These are phyloP conservation scores for Fraxinus latifolia DNA, from an alignment of 305 asterid genomes.

Conservation along the genomic window DNA sequence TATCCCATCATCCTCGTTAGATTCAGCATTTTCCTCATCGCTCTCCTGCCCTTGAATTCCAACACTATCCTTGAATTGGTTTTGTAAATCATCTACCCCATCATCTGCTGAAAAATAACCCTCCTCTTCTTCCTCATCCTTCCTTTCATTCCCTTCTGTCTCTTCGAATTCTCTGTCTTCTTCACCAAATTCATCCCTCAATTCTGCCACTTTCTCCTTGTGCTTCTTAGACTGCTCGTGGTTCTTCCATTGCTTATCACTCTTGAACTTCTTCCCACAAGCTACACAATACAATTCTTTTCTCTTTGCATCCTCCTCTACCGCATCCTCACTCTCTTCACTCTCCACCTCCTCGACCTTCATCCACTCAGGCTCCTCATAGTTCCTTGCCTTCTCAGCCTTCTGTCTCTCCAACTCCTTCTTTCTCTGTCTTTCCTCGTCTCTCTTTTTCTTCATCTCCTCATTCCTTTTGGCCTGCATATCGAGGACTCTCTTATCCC, in stretches of 20 bases:
- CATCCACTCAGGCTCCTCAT: constrained; percentile 85
- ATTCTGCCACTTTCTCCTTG: constrained; percentile 75
- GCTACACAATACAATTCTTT: constrained; percentile 82
- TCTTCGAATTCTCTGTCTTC: constrained; percentile 61
- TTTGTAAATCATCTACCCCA: constrained; percentile 42
- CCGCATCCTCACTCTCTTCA: constrained; percentile 46
- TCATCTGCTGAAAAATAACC: constrained; percentile 55
- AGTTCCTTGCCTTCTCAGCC: constrained; percentile 68
- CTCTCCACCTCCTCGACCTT: constrained; percentile 63
- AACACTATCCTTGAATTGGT: constrained; percentile 42
- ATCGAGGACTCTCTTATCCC: constrained; percentile 92
- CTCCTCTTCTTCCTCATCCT: constrained; percentile 35
- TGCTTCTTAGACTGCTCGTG: constrained; percentile 96
- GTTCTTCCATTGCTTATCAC: constrained; percentile 96
- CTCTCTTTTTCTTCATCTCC: constrained; percentile 76
- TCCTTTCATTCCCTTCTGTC: constrained; percentile 30
- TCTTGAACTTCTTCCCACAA: constrained; percentile 89
- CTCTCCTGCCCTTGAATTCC: constrained; percentile 40
- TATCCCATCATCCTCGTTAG: constrained; percentile 31
- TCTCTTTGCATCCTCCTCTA: constrained; percentile 46
- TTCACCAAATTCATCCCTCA: constrained; percentile 66
- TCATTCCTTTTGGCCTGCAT: constrained; percentile 83
- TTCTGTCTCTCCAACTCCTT: constrained; percentile 76
- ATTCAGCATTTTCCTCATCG: constrained; percentile 39
- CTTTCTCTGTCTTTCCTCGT: constrained; percentile 68